phyloP scores from a whole-genome alignment of 768 basidiomycete species.

The Suillus hirtellus region DNA sequence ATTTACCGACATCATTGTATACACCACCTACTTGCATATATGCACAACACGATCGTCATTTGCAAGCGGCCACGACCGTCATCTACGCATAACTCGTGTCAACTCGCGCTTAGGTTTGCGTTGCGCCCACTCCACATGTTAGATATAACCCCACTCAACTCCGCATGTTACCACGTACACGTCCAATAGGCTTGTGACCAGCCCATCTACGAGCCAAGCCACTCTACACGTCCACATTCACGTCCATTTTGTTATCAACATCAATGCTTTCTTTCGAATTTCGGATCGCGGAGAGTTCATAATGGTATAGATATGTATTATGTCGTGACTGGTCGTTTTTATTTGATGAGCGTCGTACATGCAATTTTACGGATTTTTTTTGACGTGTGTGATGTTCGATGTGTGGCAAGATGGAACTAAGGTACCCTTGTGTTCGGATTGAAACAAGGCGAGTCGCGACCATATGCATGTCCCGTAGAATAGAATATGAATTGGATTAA shows the following conservation, averaged over 20 bases:
- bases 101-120: too few relatives aligned
- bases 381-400: not conserved
- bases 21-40: not conserved
- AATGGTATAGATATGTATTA: conserved; percentile 2
- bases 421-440: too few relatives aligned
- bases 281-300: not conserved
- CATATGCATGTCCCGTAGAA: too few relatives aligned
- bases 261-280: not conserved
- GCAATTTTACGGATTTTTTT: conserved; percentile 4
- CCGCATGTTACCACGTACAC: not conserved
- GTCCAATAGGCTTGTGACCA: not conserved
- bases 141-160: not conserved
- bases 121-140: not conserved
- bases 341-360: not conserved
- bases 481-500: too few relatives aligned
- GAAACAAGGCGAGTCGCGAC: too few relatives aligned
- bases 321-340: not conserved
- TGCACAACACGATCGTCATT: not conserved
- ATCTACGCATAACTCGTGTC: not conserved
- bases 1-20: not conserved
- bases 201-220: not conserved
- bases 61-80: not conserved
- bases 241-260: not conserved
- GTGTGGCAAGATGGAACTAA: not conserved
- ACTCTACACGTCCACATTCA: not conserved